Conservation (phyloP, 2,329 filamentous ascomycete species). For the Aureobasidium sp. region DNA sequence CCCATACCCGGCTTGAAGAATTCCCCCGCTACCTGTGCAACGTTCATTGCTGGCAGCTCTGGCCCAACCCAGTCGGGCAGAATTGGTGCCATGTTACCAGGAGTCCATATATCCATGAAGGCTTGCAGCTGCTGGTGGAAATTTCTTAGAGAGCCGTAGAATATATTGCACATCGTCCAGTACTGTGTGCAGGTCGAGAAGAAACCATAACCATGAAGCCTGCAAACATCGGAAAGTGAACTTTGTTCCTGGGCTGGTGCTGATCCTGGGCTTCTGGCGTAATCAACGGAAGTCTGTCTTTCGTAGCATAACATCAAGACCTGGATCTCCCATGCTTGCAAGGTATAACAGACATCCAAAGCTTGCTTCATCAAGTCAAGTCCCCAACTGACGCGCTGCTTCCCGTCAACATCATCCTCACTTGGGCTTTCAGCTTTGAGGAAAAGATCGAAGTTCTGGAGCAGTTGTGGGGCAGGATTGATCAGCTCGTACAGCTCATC, state of each 20-base stretch:
- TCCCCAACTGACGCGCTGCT: background rate
- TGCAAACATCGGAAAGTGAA: background rate
- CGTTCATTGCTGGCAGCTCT: background rate
- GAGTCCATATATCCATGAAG: background rate
- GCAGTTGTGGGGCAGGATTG: background rate
- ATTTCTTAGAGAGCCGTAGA: background rate
- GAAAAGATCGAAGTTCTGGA: background rate
- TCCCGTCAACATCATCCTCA: background rate
- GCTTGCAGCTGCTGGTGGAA: background rate
- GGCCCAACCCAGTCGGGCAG: background rate
- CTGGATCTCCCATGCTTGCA: background rate
- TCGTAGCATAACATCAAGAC: background rate
- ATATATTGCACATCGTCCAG: conserved; percentile 7
- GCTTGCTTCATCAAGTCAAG: background rate
- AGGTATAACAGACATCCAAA: background rate
- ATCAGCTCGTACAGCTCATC: background rate
- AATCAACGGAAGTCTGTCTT: background rate
- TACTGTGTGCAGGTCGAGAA: background rate
- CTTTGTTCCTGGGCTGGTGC: background rate
- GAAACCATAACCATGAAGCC: background rate
- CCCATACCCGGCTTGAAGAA: background rate
- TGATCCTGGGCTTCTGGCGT: background rate
- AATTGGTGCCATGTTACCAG: background rate
- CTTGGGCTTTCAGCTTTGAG: background rate
- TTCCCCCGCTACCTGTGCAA: background rate